Conservation (phyloP, 108 stramenopile species). For the Cylindrotheca fusiformis region DNA sequence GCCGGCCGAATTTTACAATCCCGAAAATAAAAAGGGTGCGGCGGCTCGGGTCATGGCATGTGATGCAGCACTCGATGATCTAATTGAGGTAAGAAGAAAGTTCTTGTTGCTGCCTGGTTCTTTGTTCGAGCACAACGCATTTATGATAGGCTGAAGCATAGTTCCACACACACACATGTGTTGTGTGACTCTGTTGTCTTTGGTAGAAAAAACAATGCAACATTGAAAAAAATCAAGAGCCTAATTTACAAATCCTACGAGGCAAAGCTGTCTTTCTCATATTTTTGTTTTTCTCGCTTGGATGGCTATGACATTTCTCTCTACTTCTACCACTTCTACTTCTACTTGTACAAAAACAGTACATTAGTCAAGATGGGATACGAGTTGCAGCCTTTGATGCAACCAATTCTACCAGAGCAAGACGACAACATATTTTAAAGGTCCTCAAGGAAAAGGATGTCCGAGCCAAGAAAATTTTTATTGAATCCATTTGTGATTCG, state of each 20-base stretch:
- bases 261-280: background rate
- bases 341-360: slow-evolving; percentile 14
- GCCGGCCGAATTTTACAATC: slow-evolving; percentile 92
- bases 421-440: slow-evolving; percentile 64
- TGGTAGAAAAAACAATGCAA: background rate
- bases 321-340: background rate
- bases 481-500: slow-evolving; percentile 87
- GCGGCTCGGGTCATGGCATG: slow-evolving; percentile 68
- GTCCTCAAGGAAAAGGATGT: slow-evolving; percentile 30
- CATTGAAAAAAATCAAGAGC: background rate
- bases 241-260: slow-evolving; percentile 6
- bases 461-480: slow-evolving; percentile 79
- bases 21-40: slow-evolving; percentile 67
- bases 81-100: slow-evolving; percentile 39
- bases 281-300: background rate
- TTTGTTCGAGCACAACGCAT: background rate
- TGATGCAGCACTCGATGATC: slow-evolving; percentile 84
- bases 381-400: slow-evolving; percentile 97
- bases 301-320: slow-evolving; percentile 10
- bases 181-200: background rate
- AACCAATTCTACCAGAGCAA: slow-evolving; percentile 85
- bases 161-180: too few species aligned
- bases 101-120: background rate
- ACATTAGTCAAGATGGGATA: slow-evolving; percentile 75
- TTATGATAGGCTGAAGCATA: slow-evolving; percentile 2